Base-by-base conservation (phyloP, 2,329 filamentous ascomycete species). In the Fusarium heterosporum region DNA sequence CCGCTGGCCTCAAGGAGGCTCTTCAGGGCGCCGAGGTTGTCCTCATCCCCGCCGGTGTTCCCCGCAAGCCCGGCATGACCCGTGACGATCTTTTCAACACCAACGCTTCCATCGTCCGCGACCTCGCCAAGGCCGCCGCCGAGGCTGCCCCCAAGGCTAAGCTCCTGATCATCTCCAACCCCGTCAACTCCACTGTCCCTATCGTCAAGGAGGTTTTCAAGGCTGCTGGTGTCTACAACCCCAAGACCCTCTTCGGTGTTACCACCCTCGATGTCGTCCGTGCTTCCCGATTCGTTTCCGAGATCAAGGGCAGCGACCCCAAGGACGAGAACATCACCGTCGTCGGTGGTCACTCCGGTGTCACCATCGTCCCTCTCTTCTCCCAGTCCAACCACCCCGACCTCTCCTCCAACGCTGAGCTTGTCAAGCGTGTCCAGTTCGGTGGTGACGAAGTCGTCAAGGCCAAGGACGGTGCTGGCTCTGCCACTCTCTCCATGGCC, bases 21-120 rank as follows among this genome's bases (percentile, higher is more conserved):
- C 89, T 99, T 80, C 91, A 92, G 84, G 94, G 88, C 78, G 85
- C 93, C 77, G 93, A 98, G 83, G 90, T 99, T 75, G 93, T 99
- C 78, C 89, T 99, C 78, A 98, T 99, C 82, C 96, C 96, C 78
- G 96, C 96, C 77, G 96, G 96, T 87, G 95, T 99, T 73, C 96
- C 96, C 79, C 93, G 96, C 85, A 97, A 97, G 89, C 96, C 96
- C 80, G 96, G 96, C 84, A 99, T 99, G 96, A 97, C 92, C 84
- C 94, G 96, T 87, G 96, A 99, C 84, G 95, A 99, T 81, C 91
- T 99, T 71, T 99, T 99, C 93, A 98, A 98, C 90, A 99, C 95
- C 88, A 99, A 99, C 83, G 96, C 96, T 82, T 97, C 93, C 80
- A 99, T 99, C 81, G 96, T 99, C 80, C 94, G 95, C 78, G 96